phyloP scores from a whole-genome alignment of 169 alveolate genomes.

The Eimeria sp. region DNA sequence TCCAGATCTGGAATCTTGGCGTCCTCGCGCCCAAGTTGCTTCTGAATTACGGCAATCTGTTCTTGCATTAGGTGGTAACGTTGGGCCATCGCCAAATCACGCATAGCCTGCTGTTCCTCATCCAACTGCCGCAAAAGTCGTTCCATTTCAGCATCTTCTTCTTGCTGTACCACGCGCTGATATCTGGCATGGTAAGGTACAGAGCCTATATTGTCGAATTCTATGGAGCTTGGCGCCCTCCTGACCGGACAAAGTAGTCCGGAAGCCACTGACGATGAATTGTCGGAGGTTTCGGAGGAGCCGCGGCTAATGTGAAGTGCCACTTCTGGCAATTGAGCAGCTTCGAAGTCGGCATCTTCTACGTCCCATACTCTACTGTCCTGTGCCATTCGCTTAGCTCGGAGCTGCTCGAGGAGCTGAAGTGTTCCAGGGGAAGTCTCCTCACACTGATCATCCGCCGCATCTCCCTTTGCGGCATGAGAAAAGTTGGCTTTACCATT shows the following conservation, averaged over 20 bases:
- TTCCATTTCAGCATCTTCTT: slow-evolving; percentile 69
- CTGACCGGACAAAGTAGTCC: slow-evolving; percentile 11
- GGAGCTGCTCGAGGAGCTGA: slow-evolving; percentile 46
- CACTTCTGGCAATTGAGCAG: slow-evolving; percentile 14
- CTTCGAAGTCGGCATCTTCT: slow-evolving; percentile 55
- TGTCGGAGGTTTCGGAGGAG: slow-evolving; percentile 48
- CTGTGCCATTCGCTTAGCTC: slow-evolving; percentile 33
- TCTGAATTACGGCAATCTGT: slow-evolving; percentile 60
- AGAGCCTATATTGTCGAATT: slow-evolving; percentile 8
- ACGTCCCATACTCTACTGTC: slow-evolving; percentile 57
- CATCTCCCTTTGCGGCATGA: neutral
- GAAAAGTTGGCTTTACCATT: neutral
- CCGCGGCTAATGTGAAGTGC: slow-evolving; percentile 15
- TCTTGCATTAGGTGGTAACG: slow-evolving; percentile 65
- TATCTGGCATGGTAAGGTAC: slow-evolving; percentile 54
- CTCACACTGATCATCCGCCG: neutral
- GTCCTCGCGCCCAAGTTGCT: slow-evolving; percentile 40
- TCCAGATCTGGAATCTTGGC: slow-evolving; percentile 55
- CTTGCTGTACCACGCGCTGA: slow-evolving; percentile 50
- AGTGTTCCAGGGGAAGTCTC: slow-evolving; percentile 18
- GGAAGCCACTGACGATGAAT: neutral
- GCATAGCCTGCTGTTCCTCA: slow-evolving; percentile 72
- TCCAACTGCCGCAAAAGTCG: slow-evolving; percentile 64
- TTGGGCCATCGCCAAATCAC: slow-evolving; percentile 49
- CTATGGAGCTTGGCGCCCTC: slow-evolving; percentile 22